phyloP scores from a whole-genome alignment of 176 grass and related monocot species.

The Aechmea fasciata region DNA sequence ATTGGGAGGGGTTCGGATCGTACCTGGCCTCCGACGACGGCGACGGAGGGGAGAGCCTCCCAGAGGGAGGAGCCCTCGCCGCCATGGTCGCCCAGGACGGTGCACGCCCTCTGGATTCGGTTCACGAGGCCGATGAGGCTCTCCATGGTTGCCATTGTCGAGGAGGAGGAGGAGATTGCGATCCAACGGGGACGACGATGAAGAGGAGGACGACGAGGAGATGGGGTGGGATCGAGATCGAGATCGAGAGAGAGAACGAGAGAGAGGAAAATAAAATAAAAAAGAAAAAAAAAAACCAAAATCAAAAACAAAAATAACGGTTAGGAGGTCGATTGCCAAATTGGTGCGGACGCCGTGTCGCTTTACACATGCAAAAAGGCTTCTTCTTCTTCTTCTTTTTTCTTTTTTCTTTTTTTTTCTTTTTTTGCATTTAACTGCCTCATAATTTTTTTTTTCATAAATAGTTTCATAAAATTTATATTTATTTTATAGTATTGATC shows the following conservation, averaged over 20 bases:
- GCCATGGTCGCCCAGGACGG: conserved; percentile 89
- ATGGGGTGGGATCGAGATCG: conserved; percentile 15
- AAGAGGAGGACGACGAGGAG: neutral
- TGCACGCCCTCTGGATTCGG: conserved; percentile 96
- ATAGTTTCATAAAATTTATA: no score
- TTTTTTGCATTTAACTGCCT: no score
- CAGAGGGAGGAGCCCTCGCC: conserved; percentile 65
- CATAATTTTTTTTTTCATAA: no score
- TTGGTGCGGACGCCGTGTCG: neutral
- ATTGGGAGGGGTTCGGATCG: neutral
- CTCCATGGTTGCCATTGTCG: conserved; percentile 87
- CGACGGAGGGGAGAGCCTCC: conserved; percentile 96
- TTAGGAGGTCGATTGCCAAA: neutral
- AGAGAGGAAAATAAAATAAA: neutral
- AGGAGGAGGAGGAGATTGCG: conserved; percentile 8
- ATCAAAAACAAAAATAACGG: neutral
- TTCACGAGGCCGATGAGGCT: conserved; percentile 98
- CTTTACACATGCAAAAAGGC: neutral
- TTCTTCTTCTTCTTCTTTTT: no score
- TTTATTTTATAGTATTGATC: no score
- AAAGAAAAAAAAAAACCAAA: neutral
- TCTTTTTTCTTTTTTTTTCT: no score
- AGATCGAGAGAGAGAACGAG: neutral
- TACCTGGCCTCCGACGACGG: conserved; percentile 99
- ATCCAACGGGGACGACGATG: conserved; percentile 16